Evolutionary conservation across 371 early-diverging fungal species (phyloP).

Genomic region (Phascolomyces articulosus): DNA sequence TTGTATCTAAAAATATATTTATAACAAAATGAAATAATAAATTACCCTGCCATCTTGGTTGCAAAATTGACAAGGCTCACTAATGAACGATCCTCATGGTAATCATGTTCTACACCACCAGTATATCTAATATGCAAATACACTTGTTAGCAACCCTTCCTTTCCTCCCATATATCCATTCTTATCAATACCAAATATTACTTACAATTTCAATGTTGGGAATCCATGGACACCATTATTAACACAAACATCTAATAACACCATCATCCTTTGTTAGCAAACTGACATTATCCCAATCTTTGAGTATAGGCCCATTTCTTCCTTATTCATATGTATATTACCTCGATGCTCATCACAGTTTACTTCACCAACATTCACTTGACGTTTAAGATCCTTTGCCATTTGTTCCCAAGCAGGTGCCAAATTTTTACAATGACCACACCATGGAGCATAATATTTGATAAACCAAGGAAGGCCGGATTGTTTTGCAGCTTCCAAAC

Average conservation of each 20-base stretch:
- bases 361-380: constrained; percentile 81
- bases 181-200: too few species aligned
- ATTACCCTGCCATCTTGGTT: constrained; percentile 32
- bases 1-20: not conserved
- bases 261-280: too few species aligned
- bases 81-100: constrained; percentile 58
- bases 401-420: constrained; percentile 80
- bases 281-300: too few species aligned
- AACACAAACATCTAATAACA: constrained; percentile 46
- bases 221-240: constrained; percentile 72
- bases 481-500: constrained; percentile 21
- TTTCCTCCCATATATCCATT: too few species aligned
- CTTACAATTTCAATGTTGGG: constrained; percentile 80
- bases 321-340: too few species aligned
- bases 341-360: constrained; percentile 73
- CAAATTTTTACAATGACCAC: constrained; percentile 82
- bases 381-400: constrained; percentile 62
- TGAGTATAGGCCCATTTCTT: too few species aligned
- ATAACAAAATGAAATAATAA: not conserved
- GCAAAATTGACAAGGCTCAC: constrained; percentile 56
- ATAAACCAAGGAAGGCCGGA: constrained; percentile 64
- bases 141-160: not conserved
- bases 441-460: constrained; percentile 90
- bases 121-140: constrained; percentile 15
- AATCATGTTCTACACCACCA: constrained; percentile 46